phyloP scores from a whole-genome alignment of 208 protist genomes.

The Trypanosoma boissoni region DNA sequence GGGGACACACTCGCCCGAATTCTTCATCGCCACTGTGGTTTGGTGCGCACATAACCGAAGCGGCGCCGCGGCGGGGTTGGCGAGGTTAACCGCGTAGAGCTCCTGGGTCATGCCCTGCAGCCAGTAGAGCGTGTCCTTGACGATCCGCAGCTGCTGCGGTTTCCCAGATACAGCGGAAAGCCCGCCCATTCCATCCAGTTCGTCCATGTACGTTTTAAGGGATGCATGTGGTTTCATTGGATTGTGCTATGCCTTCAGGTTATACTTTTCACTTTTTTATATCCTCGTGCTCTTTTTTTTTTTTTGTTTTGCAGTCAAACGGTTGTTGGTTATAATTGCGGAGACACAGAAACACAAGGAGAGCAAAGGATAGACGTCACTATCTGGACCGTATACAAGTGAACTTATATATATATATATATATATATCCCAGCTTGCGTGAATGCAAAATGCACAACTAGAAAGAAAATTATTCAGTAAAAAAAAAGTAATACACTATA shows the following conservation, averaged over 20 bases:
- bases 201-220: slow-evolving; percentile 44
- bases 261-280: not conserved
- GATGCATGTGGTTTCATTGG: not conserved
- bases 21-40: slow-evolving; percentile 3
- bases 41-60: slow-evolving; percentile 11
- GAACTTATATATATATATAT: slow-evolving; percentile 7
- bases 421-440: not conserved
- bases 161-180: slow-evolving; percentile 35
- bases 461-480: not conserved
- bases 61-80: slow-evolving; percentile 15
- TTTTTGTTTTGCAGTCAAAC: too few species aligned
- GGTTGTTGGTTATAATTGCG: not conserved
- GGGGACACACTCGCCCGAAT: not conserved
- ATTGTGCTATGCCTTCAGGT: slow-evolving; percentile 3
- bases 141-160: slow-evolving; percentile 57
- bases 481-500: not conserved
- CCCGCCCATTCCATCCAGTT: slow-evolving; percentile 37
- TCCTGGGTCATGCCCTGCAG: slow-evolving; percentile 72
- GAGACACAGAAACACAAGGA: slow-evolving; percentile 4
- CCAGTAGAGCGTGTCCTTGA: slow-evolving; percentile 68
- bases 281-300: too few species aligned
- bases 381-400: not conserved
- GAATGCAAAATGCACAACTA: not conserved
- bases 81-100: slow-evolving; percentile 41
- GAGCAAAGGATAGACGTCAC: not conserved